Base-by-base conservation (phyloP, 805 yeast genomes). In the Saccharomycopsis fodiens region DNA sequence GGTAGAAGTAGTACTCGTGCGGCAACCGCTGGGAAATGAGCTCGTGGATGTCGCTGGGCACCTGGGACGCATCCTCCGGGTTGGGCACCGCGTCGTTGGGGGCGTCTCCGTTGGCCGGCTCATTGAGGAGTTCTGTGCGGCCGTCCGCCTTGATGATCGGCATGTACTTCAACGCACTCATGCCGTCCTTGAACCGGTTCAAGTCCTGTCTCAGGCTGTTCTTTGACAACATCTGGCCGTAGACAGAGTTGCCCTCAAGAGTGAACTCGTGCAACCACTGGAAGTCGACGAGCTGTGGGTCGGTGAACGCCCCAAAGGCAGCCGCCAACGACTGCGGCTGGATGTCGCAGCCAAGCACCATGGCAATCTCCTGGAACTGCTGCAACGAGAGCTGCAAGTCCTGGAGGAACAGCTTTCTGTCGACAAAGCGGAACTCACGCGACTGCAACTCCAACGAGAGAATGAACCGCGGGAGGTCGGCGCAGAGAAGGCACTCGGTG, bases 11-110 rank as follows among this genome's bases (percentile, higher is more conserved):
- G 35, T 83, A 70, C 63, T 89, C 97, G 44, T 86, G 84, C 1
- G 97, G 94, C 42, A 93, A 68, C 58, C 89, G 76, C 60, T 84
- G 86, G 7, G 94, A 87, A 41, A 93, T 72, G 39, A 88, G 74
- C 39, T 81, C 88, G 59, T 85, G 93, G 10, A 85, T 67, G 60
- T 88, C 95, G 50, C 77, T 75, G 3, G 97, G 97, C 39, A 82
- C 44, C 42, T 16, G 54, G 54, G 17, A 35, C 38, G 37, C 48
- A 19, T 17, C 48, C 41, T 22, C 45, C 21, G 44, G 36, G n/a
- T 52, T 35, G 8, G 50, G 35, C 16, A 41, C 49, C 3, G 39
- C 53, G 13, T 39, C 46, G 2, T 54, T 35, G 22, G 42, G 40
- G 17, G 50, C 22, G 8, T 54, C 41, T 16, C 53, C 56, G 27